phyloP scores from a whole-genome alignment of 2,329 filamentous ascomycete species.

The Fusarium neocosmosporiellum region DNA sequence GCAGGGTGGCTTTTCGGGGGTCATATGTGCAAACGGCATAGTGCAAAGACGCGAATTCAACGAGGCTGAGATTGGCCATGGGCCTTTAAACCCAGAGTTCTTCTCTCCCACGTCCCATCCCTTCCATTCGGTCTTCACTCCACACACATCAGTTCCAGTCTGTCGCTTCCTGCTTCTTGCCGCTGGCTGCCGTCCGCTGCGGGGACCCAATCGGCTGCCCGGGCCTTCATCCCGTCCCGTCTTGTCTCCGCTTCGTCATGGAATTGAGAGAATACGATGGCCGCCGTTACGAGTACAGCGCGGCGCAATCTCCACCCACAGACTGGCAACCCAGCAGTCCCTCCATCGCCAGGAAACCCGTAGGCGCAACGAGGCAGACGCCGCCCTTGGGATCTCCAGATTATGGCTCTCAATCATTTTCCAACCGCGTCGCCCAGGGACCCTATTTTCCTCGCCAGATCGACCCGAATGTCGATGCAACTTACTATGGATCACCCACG shows the following conservation, averaged over 20 bases:
- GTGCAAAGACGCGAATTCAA: slow-evolving; percentile 2
- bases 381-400: slow-evolving; percentile 27
- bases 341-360: slow-evolving; percentile 31
- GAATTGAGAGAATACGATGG: slow-evolving; percentile 31
- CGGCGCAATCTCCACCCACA: slow-evolving; percentile 18
- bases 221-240: slow-evolving; percentile 17
- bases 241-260: slow-evolving; percentile 17
- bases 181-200: slow-evolving; percentile 11
- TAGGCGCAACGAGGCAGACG: slow-evolving; percentile 4
- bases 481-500: slow-evolving; percentile 28
- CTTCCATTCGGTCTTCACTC: background rate
- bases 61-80: slow-evolving; percentile 24
- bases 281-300: slow-evolving; percentile 1
- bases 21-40: slow-evolving; percentile 1
- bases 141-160: background rate
- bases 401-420: slow-evolving; percentile 13
- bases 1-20: slow-evolving; percentile 1
- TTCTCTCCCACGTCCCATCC: background rate
- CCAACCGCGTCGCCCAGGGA: slow-evolving; percentile 14
- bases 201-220: slow-evolving; percentile 33
- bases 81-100: background rate
- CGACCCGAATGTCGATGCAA: slow-evolving; percentile 17
- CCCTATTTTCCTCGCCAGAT: slow-evolving; percentile 25
- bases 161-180: background rate
- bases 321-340: slow-evolving; percentile 33